A percentile compares a stretch with the other conserved stretches of the same genome.
Conservation (phyloP, 495 filamentous ascomycete species). For the Daldinia concentrica region DNA sequence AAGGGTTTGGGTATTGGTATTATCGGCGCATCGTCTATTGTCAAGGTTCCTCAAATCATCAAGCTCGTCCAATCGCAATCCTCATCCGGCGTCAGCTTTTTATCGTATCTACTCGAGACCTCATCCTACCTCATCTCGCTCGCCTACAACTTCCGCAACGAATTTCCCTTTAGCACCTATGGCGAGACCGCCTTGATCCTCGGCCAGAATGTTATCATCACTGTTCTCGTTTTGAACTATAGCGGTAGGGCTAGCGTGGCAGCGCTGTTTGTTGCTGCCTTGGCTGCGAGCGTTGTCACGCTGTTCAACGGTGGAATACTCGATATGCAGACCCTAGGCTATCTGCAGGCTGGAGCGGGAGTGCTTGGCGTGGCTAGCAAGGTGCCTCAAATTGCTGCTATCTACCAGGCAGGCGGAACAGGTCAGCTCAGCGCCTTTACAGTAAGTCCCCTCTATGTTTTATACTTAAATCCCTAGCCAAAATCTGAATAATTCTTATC, state of each 20-base stretch:
- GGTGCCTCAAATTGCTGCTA: slow-evolving; percentile 86
- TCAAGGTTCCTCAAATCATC: slow-evolving; percentile 96
- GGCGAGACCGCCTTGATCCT: slow-evolving; percentile 93
- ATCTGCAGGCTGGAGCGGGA: slow-evolving; percentile 86
- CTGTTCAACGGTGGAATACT: slow-evolving; percentile 75
- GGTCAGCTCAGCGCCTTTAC: slow-evolving; percentile 96
- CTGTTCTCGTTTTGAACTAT: slow-evolving; percentile 83
- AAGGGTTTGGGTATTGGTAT: slow-evolving; percentile 94
- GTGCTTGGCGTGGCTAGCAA: slow-evolving; percentile 86
- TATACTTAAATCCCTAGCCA: not conserved
- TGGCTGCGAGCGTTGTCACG: slow-evolving; percentile 72
- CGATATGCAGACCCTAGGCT: slow-evolving; percentile 72
- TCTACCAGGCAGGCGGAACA: slow-evolving; percentile 84
- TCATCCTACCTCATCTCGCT: slow-evolving; percentile 83
- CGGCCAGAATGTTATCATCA: slow-evolving; percentile 89
- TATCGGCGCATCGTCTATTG: slow-evolving; percentile 83
- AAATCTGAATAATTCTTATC: too few relatives aligned
- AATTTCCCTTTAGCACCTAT: slow-evolving; percentile 94
- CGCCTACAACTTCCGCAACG: slow-evolving; percentile 87
- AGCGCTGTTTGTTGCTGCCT: slow-evolving; percentile 76
- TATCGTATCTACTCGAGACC: slow-evolving; percentile 91
- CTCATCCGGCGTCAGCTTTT: slow-evolving; percentile 83
- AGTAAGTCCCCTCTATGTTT: slow-evolving; percentile 62
- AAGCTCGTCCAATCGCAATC: slow-evolving; percentile 85
- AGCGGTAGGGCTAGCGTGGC: slow-evolving; percentile 67